Conservation (phyloP, 805 yeast species). For the Torulaspora gathmanii region DNA sequence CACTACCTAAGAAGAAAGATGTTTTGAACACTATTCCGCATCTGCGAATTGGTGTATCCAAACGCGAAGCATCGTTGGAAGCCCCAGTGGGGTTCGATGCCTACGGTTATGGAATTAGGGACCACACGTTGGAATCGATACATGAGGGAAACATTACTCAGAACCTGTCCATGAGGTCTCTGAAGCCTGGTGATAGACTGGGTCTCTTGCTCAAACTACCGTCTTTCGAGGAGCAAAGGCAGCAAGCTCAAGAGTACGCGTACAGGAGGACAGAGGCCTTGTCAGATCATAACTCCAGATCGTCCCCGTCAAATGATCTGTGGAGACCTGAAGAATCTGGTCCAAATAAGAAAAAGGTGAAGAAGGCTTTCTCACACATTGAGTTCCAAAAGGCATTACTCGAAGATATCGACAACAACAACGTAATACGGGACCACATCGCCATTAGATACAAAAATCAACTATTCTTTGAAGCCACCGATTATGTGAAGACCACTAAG, state of each 20-base stretch:
- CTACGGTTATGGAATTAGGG: slow-evolving; percentile 88
- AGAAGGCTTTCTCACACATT: slow-evolving; percentile 11
- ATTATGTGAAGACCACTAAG: slow-evolving; percentile 39
- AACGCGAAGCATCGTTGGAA: slow-evolving; percentile 84
- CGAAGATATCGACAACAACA: slow-evolving; percentile 33
- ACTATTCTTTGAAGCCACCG: slow-evolving; percentile 78
- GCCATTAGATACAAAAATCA: slow-evolving; percentile 79
- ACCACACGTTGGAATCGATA: slow-evolving; percentile 66
- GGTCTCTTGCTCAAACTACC: slow-evolving; percentile 79
- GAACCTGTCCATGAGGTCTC: slow-evolving; percentile 43
- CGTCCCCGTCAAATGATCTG: slow-evolving; percentile 8
- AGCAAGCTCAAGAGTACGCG: slow-evolving; percentile 40
- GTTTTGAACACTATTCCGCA: slow-evolving; percentile 42
- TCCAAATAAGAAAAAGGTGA: slow-evolving; percentile 12
- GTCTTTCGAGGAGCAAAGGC: slow-evolving; percentile 40
- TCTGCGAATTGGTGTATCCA: slow-evolving; percentile 75
- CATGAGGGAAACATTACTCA: slow-evolving; percentile 44
- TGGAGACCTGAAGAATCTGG: slow-evolving; percentile 11
- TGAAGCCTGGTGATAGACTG: slow-evolving; percentile 72
- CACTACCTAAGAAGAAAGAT: slow-evolving; percentile 20
- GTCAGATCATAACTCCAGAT: slow-evolving; percentile 5
- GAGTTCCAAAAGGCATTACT: slow-evolving; percentile 33
- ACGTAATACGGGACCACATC: slow-evolving; percentile 72
- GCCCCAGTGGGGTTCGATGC: slow-evolving; percentile 96
- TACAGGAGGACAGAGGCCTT: slow-evolving; percentile 30